Evolutionary conservation across 108 stramenopile genomes (phyloP).

Genomic region (Asterionellopsis glacialis): DNA sequence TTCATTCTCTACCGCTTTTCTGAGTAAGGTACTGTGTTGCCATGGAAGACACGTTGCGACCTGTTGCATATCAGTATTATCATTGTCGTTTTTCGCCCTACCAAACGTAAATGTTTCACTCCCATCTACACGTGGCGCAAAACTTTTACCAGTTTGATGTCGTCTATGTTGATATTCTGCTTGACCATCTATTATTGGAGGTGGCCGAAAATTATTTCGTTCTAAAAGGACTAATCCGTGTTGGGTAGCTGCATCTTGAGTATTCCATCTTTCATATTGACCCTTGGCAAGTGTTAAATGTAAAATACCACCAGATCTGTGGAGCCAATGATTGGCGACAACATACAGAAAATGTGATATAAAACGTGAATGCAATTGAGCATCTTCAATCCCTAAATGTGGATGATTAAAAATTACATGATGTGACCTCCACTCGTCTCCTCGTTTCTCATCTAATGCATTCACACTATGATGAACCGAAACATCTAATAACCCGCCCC

Average conservation of each 20-base stretch:
- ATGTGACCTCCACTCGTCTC: constrained; percentile 12
- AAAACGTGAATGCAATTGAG: constrained; percentile 62
- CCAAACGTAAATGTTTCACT: constrained; percentile 76
- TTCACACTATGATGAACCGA: constrained; percentile 53
- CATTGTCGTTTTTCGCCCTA: constrained; percentile 6
- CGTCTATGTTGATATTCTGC: constrained; percentile 53
- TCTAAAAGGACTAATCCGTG: constrained; percentile 56
- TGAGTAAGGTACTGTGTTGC: constrained; percentile 3
- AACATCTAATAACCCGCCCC: background rate
- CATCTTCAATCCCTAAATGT: constrained; percentile 81
- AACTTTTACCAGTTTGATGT: constrained; percentile 82
- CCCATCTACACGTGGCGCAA: constrained; percentile 48
- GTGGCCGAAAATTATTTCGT: constrained; percentile 46
- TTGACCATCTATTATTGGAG: constrained; percentile 27
- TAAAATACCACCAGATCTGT: constrained; percentile 32
- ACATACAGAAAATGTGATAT: constrained; percentile 76
- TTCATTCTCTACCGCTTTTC: background rate
- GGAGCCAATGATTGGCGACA: constrained; percentile 42
- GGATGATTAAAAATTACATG: constrained; percentile 87
- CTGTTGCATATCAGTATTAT: constrained; percentile 9
- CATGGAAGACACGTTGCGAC: constrained; percentile 25
- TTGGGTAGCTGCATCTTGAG: constrained; percentile 44
- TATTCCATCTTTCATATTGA: constrained; percentile 71
- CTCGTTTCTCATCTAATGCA: constrained; percentile 33
- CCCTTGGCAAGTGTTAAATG: constrained; percentile 68